Evolutionary conservation across 148 eudicot species (phyloP).

Genomic region (Chenopodium album): DNA sequence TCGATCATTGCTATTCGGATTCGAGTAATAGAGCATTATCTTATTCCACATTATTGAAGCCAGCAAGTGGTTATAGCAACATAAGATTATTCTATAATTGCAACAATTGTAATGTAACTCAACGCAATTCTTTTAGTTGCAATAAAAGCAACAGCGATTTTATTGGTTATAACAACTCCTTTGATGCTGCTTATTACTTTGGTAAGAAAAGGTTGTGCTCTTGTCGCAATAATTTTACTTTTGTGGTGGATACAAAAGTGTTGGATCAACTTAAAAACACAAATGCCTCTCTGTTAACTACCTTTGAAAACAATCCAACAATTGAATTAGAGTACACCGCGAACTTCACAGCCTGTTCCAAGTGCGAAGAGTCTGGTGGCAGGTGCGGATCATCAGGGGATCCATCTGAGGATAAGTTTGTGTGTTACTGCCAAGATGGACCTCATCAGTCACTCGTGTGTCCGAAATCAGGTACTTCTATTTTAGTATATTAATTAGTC

Average conservation of each 20-base stretch:
- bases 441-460: background rate
- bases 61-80: background rate
- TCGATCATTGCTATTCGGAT: background rate
- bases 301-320: background rate
- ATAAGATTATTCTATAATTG: slow-evolving; percentile 7
- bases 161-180: too few relatives aligned
- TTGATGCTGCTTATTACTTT: background rate
- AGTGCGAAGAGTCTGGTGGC: slow-evolving; percentile 18
- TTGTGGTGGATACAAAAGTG: background rate
- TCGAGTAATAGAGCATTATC: background rate
- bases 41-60: background rate
- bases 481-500: background rate
- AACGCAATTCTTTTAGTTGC: too few relatives aligned
- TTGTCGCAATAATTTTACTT: background rate
- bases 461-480: background rate
- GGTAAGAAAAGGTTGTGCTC: background rate
- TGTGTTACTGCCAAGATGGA: slow-evolving; percentile 17
- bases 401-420: background rate
- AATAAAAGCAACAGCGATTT: too few relatives aligned
- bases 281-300: background rate
- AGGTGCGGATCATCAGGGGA: slow-evolving; percentile 8
- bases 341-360: background rate
- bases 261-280: background rate
- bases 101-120: background rate
- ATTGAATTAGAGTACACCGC: background rate